Conservation (phyloP, 2,329 filamentous ascomycete genomes). For the Trichoderma sp. region DNA sequence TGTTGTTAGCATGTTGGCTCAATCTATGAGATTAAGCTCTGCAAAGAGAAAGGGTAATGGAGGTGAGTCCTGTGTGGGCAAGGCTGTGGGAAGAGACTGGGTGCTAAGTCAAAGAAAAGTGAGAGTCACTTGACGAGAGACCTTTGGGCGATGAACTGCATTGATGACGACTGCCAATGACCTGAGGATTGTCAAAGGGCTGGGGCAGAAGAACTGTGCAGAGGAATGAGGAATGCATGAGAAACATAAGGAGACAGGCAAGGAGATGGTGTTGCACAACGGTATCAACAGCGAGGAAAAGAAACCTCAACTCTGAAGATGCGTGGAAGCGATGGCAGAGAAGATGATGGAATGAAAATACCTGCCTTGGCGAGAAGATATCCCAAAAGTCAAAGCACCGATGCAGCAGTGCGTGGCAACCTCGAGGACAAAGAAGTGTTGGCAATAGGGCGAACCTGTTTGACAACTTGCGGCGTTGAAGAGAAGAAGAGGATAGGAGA, state of each 20-base stretch:
- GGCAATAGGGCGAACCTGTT: neutral
- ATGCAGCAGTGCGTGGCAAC: neutral
- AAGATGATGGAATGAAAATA: neutral
- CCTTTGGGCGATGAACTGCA: neutral
- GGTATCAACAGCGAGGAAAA: no score
- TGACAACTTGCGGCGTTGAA: neutral
- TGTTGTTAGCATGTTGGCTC: neutral
- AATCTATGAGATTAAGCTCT: neutral
- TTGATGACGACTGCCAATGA: neutral
- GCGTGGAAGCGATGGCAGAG: neutral
- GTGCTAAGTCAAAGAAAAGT: neutral
- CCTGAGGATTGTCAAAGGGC: neutral
- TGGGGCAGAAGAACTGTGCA: neutral
- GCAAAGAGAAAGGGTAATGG: neutral
- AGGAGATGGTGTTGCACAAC: neutral
- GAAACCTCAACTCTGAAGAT: neutral
- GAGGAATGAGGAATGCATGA: neutral
- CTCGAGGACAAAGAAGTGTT: neutral
- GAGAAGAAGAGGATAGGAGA: neutral
- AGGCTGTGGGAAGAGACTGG: neutral
- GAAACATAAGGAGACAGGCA: neutral
- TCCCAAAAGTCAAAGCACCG: neutral
- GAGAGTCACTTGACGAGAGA: conserved; percentile 19
- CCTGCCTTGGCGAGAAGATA: conserved; percentile 2
- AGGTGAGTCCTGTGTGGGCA: neutral